Base-by-base conservation (phyloP, 345 rosid species). In the Microcos paniculata region DNA sequence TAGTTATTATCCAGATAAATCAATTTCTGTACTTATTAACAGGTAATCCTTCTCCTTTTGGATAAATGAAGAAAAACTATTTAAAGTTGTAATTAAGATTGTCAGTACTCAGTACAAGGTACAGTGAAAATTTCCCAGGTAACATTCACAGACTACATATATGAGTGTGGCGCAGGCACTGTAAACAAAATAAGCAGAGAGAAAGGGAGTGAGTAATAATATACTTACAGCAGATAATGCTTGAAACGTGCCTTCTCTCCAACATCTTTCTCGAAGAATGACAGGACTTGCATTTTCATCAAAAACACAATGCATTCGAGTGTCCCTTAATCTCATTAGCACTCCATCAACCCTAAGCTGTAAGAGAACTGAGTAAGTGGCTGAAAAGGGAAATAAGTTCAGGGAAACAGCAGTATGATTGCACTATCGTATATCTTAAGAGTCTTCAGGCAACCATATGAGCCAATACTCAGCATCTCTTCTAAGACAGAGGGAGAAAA, bases 341-440 rank as follows among this genome's bases (percentile, higher is more conserved):
- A 88, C 94, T 68, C 99, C 99, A 79, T 96, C 99, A 81, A 96
- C 99, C 80, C 99, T 90, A 77, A 93, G 98, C 99, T 96, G 86
- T 65, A 61, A 33, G 33, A 79, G 76, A 61, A 72, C 55, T 15
- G 13, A 67, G 51, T 74, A 35, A 81, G 74, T 59, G 46, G 51
- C 63, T 14, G 76, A 53, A 69, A 28, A 9, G 46, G 71, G 24
- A 58, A 40, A 58, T 16, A 73, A 58, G 26, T 65, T 16, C 58
- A 30, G 62, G 57, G 16, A 59, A 52, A 11, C 64, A 51, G 55
- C 49, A 71, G 26, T 14, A 43, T 48, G 72, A 26, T 31, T 59
- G 46, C 57, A 63, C 38, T 56, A 48, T 21, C 40, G 3, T 68
- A 46, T 46, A 16, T 68, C 23, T 46, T 46, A 46, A 19, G 72